These are phyloP conservation scores for Ustilago xerochloae DNA, from an alignment of 1,284 basidiomycete genomes.

Conservation along the genomic window DNA sequence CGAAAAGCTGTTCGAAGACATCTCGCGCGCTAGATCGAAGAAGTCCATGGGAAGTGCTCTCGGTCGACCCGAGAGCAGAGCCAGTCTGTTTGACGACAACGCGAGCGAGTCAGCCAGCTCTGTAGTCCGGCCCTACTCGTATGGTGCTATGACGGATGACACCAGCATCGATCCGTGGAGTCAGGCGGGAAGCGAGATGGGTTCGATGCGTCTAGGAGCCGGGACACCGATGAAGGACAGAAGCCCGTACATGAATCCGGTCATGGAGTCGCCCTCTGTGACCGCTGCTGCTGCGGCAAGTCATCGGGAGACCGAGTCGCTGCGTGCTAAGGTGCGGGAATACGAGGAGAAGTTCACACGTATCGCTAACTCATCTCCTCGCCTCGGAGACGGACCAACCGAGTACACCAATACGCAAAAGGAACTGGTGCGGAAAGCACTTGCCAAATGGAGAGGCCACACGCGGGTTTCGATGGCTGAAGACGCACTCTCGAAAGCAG, in stretches of 20 bases:
- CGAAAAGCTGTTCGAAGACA: conserved; percentile 65
- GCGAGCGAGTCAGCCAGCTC: conserved; percentile 56
- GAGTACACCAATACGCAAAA: conserved; percentile 47
- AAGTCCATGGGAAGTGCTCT: conserved; percentile 60
- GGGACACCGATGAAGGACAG: conserved; percentile 35
- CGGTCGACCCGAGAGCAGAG: conserved; percentile 54
- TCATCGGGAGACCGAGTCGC: conserved; percentile 45
- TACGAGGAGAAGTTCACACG: conserved; percentile 58
- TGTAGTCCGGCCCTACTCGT: conserved; percentile 55
- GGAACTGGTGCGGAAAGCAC: conserved; percentile 73
- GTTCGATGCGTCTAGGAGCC: conserved; percentile 29
- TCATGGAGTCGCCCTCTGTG: conserved; percentile 21
- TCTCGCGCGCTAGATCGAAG: conserved; percentile 51
- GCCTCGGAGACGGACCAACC: conserved; percentile 19
- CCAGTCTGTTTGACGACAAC: conserved; percentile 60
- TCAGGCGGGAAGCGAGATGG: conserved; percentile 52
- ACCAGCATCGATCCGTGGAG: conserved; percentile 63
- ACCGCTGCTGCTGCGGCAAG: conserved; percentile 8
- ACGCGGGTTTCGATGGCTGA: conserved; percentile 80
- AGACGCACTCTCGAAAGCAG: conserved; percentile 82
- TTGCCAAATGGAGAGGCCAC: conserved; percentile 82
- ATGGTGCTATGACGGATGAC: conserved; percentile 61
- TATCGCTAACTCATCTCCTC: conserved; percentile 34
- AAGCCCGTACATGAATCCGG: neutral
- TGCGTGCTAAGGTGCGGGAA: conserved; percentile 57